Percentiles rank a stretch among this genome's conserved stretches.
Evolutionary conservation across 208 protist genomes (phyloP).

Genomic region (Leishmania mexicana): DNA sequence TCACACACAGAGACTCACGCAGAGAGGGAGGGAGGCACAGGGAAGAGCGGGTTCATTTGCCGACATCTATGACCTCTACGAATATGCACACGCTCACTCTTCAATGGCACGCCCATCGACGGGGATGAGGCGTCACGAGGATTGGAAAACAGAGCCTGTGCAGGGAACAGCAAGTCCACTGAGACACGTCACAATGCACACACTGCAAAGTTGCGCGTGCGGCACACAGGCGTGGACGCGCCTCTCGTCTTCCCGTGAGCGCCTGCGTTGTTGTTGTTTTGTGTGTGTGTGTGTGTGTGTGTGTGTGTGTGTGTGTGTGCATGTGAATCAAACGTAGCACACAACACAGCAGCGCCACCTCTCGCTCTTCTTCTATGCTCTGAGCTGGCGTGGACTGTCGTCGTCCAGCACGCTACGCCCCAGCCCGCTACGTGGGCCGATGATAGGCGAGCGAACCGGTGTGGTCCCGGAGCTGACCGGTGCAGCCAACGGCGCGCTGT

Average conservation of each 20-base stretch:
- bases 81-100: neutral
- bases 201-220: neutral
- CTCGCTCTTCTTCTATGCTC: conserved; percentile 9
- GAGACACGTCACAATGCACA: neutral
- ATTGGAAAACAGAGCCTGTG: neutral
- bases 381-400: conserved; percentile 18
- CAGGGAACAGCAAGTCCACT: neutral
- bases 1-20: neutral
- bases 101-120: neutral
- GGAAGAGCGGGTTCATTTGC: neutral
- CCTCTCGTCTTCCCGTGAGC: neutral
- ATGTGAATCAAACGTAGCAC: no score
- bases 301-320: neutral
- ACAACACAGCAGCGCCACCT: neutral
- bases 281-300: neutral
- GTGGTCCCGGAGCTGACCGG: conserved; percentile 25
- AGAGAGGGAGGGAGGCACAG: neutral
- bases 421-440: conserved; percentile 9
- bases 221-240: neutral
- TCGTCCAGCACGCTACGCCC: conserved; percentile 22
- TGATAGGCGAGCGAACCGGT: conserved; percentile 20
- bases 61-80: neutral
- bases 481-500: conserved; percentile 15
- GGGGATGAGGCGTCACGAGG: neutral
- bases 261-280: neutral